Evolutionary conservation across 2,329 filamentous ascomycete genomes (phyloP), one percentile per base, ranked within the genome.

Genomic region (Sporothrix protearum): DNA sequence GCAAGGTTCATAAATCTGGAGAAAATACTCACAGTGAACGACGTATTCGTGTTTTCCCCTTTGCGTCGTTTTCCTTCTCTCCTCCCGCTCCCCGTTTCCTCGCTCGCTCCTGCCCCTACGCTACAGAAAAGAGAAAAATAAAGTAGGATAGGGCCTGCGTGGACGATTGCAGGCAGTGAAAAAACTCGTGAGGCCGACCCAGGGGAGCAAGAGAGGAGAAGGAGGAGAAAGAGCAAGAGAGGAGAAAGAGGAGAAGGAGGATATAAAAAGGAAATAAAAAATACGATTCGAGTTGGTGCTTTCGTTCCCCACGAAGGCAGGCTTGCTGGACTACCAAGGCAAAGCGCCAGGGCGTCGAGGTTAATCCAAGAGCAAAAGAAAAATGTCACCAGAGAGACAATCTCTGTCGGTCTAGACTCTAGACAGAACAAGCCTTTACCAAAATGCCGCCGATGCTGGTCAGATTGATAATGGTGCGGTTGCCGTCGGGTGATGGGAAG

Each of bases 391-490:
- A 30, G 55, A 4, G 8, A 25, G 49, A 57, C 53, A 16, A 33
- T 12, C 53, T 33, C 16, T 57, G 49, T 57, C 28, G 19, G 28
- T 14, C 12, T 14, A 14, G 28, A 57, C 14, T n/a, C n/a, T n/a
- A 30, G 28, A 57, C 14, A 57, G 3, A 19, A 33, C 53, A n/a
- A n/a, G n/a, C n/a, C n/a, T n/a, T n/a, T 8, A 80, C 76, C 69
- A 81, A 71, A 69, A 81, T 78, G 0, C 79, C 82, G 8, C 81
- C 85, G 1, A 84, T 80, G 53, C 82, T 84, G 6, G 78, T 79
- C 45, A 87, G 77, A 69, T 83, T 85, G 71, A 88, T 77, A 30
- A 88, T 78, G 0, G 81, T 83, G 68, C 68, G 57, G 25, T 3
- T 28, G 42, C 30, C 22, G 10, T 16, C 8, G 14, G 28, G 30